These are phyloP conservation scores for Ogataea henricii DNA, from an alignment of 805 yeast genomes.

Conservation along the genomic window DNA sequence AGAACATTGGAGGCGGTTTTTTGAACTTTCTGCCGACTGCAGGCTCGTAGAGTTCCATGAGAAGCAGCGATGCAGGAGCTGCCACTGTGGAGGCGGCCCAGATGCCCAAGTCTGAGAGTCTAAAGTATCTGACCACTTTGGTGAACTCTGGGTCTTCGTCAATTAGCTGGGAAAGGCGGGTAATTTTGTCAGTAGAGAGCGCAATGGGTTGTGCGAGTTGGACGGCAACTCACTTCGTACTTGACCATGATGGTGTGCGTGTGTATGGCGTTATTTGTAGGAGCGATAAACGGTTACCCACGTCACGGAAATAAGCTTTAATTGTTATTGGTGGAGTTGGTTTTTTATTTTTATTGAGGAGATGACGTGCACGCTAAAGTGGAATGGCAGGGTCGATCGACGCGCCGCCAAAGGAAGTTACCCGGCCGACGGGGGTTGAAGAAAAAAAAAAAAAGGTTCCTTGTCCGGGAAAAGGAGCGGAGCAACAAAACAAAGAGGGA, in stretches of 20 bases:
- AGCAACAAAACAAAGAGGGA: too few relatives aligned
- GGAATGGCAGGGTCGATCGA: not conserved
- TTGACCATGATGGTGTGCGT: constrained; percentile 25
- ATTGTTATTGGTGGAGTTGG: not conserved
- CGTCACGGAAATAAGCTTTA: not conserved
- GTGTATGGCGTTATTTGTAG: too few relatives aligned
- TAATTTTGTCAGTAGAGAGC: not conserved
- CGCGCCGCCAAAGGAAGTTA: not conserved
- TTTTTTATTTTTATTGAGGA: too few relatives aligned
- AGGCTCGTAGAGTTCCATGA: constrained; percentile 51
- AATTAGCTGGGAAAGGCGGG: constrained; percentile 41
- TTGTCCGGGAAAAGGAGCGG: too few relatives aligned
- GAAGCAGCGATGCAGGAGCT: constrained; percentile 48
- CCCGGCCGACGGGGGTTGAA: not conserved
- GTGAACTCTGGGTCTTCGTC: constrained; percentile 79
- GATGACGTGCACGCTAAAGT: too few relatives aligned
- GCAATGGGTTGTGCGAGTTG: not conserved
- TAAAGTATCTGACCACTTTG: constrained; percentile 71
- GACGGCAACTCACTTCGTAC: constrained; percentile 28
- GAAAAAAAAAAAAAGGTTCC: not conserved
- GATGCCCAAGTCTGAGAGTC: constrained; percentile 62
- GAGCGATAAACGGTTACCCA: too few relatives aligned
- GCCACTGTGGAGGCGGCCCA: constrained; percentile 50
- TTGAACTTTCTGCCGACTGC: constrained; percentile 45
- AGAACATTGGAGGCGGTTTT: constrained; percentile 53